phyloP scores from a whole-genome alignment of 352 stramenopile species.

The Phytophthora pseudosyringae region DNA sequence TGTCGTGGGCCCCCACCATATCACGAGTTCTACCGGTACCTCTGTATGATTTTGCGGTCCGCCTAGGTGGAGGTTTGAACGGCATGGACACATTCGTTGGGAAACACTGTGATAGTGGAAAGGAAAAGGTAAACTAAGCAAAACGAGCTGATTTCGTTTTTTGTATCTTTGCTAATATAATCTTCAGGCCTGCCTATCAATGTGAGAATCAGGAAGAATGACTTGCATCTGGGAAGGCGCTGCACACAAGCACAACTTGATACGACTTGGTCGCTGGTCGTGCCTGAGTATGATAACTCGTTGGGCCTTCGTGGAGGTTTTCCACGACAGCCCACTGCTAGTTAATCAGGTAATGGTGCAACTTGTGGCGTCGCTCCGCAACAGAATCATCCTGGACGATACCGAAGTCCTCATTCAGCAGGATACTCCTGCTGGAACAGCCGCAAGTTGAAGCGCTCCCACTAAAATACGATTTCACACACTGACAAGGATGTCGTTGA shows the following conservation, averaged over 20 bases:
- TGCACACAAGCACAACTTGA: too few relatives aligned
- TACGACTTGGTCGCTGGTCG: too few relatives aligned
- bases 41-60: constrained; percentile 60
- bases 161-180: neutral
- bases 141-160: neutral
- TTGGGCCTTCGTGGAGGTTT: neutral
- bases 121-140: constrained; percentile 19
- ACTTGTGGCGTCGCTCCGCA: neutral
- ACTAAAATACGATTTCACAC: neutral
- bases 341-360: neutral
- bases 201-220: too few relatives aligned
- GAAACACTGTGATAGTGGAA: constrained; percentile 50
- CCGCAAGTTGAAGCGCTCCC: neutral
- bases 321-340: neutral
- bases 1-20: constrained; percentile 59
- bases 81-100: constrained; percentile 85
- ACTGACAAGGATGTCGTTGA: constrained; percentile 44
- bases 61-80: constrained; percentile 61
- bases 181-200: neutral
- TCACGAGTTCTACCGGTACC: constrained; percentile 63
- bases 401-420: neutral
- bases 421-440: neutral
- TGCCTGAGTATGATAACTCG: too few relatives aligned
- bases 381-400: neutral
- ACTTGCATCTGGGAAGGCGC: too few relatives aligned